A percentile compares a stretch with the other conserved stretches of the same genome.
Evolutionary conservation across 805 yeast species (phyloP).

Genomic region (Kluyveromyces nonfermentans): DNA sequence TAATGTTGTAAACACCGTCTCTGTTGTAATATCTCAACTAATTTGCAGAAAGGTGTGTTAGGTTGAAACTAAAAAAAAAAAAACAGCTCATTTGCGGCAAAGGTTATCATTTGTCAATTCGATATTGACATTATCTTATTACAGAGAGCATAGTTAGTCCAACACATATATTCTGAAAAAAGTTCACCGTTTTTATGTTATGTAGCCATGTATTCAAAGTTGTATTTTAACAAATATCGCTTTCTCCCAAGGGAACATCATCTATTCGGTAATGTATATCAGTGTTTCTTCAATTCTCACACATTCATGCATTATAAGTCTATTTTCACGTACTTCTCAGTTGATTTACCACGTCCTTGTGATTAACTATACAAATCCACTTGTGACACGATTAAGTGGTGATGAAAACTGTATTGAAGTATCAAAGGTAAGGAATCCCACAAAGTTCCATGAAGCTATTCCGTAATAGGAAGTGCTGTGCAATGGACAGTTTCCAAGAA

Average conservation of each 20-base stretch:
- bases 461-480: not conserved
- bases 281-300: not conserved
- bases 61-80: no score
- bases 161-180: no score
- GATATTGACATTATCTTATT: no score
- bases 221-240: not conserved
- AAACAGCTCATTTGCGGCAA: no score
- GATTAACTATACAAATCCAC: not conserved
- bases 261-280: not conserved
- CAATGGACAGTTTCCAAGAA: not conserved
- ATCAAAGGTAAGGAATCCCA: not conserved
- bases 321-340: conserved; percentile 2
- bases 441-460: not conserved
- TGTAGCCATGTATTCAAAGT: not conserved
- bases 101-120: no score
- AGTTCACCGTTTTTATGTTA: no score
- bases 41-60: no score
- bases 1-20: no score
- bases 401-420: not conserved
- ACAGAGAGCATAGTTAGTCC: no score
- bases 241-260: not conserved
- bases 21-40: no score
- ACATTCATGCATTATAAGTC: not conserved
- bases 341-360: not conserved
- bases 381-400: not conserved